phyloP scores from a whole-genome alignment of 73 alveolate genomes.

The Paramecium primaurelia region DNA sequence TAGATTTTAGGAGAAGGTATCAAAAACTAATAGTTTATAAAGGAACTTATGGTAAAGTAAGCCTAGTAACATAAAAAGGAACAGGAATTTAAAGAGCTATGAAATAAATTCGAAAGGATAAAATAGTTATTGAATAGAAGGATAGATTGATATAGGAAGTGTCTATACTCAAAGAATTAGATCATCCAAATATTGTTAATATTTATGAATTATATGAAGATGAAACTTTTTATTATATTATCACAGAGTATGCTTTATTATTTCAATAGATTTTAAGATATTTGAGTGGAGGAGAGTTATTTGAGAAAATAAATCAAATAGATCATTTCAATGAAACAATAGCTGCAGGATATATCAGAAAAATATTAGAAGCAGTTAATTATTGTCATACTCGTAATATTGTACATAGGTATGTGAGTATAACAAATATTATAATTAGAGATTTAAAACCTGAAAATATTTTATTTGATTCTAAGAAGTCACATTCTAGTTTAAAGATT shows the following conservation, averaged over 20 bases:
- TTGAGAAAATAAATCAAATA: conserved; percentile 53
- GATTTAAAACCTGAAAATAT: conserved; percentile 61
- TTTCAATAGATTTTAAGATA: background rate
- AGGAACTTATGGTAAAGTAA: conserved; percentile 27
- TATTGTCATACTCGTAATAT: conserved; percentile 37
- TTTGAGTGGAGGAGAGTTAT: conserved; percentile 62
- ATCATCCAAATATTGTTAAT: conserved; percentile 65
- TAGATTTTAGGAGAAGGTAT: conserved; percentile 9
- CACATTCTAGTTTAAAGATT: conserved; percentile 21
- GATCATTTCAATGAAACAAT: conserved; percentile 48
- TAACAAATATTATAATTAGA: background rate
- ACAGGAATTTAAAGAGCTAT: conserved; percentile 57
- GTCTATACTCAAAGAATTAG: conserved; percentile 47
- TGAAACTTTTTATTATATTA: conserved; percentile 35
- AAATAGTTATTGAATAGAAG: background rate
- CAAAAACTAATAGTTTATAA: background rate
- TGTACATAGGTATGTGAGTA: background rate
- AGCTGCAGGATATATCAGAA: conserved; percentile 37
- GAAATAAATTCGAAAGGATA: conserved; percentile 52
- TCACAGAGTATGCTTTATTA: conserved; percentile 39
- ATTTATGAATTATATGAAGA: conserved; percentile 58
- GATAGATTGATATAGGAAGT: conserved; percentile 49
- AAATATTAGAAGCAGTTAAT: conserved; percentile 36
- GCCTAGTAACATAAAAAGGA: conserved; percentile 1
- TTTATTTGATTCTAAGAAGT: background rate